A percentile compares a stretch with the other conserved stretches of the same genome.
These are phyloP conservation scores for Hylodesmum podocarpum DNA, from an alignment of 306 rosid genomes.

Conservation along the genomic window DNA sequence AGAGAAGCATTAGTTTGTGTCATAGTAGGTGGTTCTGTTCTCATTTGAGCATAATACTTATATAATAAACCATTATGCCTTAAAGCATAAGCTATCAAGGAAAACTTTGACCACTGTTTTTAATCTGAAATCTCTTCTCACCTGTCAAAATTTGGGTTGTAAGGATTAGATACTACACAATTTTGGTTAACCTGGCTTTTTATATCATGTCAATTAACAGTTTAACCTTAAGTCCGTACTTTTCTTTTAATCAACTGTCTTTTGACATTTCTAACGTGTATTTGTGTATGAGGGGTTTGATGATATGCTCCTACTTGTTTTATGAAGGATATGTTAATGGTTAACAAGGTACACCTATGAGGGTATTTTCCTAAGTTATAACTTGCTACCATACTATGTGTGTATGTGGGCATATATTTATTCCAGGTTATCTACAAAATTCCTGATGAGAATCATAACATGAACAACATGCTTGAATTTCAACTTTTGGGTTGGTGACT, in stretches of 20 bases:
- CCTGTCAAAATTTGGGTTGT: background rate
- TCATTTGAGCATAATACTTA: background rate
- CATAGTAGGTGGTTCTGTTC: background rate
- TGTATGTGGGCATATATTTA: background rate
- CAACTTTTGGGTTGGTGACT: background rate
- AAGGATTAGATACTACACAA: background rate
- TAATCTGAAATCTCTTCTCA: background rate
- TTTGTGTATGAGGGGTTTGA: background rate
- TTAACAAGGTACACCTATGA: background rate
- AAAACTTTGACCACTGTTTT: background rate
- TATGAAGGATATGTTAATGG: background rate
- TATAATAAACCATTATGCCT: background rate
- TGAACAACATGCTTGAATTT: background rate
- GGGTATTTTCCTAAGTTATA: background rate
- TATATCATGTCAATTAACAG: background rate
- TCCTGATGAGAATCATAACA: background rate
- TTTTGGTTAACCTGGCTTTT: background rate
- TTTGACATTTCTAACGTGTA: background rate
- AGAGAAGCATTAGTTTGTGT: background rate
- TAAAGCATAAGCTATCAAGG: background rate
- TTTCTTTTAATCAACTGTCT: background rate
- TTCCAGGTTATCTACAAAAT: background rate
- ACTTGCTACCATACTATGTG: background rate
- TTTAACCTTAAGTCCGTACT: background rate
- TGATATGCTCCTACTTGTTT: background rate